Conservation (phyloP, 1,284 basidiomycete species). For the Ceratobasidium theobromae region DNA sequence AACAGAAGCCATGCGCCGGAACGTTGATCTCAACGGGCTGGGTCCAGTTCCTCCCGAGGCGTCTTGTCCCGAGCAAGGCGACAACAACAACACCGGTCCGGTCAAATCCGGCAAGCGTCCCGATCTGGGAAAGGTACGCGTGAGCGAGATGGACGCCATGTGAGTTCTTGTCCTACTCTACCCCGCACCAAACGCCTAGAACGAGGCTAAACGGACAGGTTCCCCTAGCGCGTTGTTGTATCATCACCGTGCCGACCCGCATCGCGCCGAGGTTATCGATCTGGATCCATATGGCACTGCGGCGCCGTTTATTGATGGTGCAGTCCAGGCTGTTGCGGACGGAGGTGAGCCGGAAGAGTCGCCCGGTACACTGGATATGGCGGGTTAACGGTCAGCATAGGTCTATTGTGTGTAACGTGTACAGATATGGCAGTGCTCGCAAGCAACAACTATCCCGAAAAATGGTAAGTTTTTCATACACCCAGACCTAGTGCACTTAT, state of each 20-base stretch:
- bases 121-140: slow-evolving; percentile 61
- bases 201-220: neutral
- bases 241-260: slow-evolving; percentile 69
- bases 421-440: slow-evolving; percentile 95
- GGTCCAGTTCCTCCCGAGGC: slow-evolving; percentile 45
- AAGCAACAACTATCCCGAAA: slow-evolving; percentile 93
- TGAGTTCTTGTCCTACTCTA: slow-evolving; percentile 44
- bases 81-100: slow-evolving; percentile 4
- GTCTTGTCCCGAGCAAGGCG: too few relatives aligned
- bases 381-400: slow-evolving; percentile 46
- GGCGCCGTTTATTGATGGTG: slow-evolving; percentile 95
- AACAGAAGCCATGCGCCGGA: slow-evolving; percentile 83
- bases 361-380: neutral
- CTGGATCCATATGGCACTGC: slow-evolving; percentile 98
- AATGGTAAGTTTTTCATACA: slow-evolving; percentile 62
- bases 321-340: slow-evolving; percentile 87
- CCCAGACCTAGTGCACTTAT: slow-evolving; percentile 4
- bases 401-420: slow-evolving; percentile 93
- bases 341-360: slow-evolving; percentile 72
- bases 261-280: slow-evolving; percentile 91
- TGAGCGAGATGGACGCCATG: slow-evolving; percentile 95
- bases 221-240: slow-evolving; percentile 81
- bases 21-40: slow-evolving; percentile 87
- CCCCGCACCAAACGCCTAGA: too few relatives aligned
- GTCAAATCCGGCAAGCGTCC: slow-evolving; percentile 32